phyloP scores from a whole-genome alignment of 148 eudicot species.

The Rhododendron ferrugineum region DNA sequence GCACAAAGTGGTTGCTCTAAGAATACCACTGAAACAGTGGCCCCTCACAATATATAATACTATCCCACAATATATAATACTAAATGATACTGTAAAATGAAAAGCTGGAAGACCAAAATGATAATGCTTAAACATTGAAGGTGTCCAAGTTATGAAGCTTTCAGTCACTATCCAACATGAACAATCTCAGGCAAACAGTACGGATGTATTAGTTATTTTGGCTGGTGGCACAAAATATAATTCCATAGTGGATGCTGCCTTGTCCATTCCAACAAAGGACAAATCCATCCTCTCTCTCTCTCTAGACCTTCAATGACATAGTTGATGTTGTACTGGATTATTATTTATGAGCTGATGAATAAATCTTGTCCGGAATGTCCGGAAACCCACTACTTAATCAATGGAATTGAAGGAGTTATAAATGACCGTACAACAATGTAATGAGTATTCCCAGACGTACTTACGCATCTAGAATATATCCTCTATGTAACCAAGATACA shows the following conservation, averaged over 20 bases:
- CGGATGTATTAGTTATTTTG: not conserved
- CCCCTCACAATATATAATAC: too few relatives aligned
- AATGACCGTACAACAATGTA: not conserved
- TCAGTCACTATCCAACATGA: not conserved
- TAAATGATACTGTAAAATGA: not conserved
- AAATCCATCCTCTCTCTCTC: not conserved
- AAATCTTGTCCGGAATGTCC: not conserved
- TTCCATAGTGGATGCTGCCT: not conserved
- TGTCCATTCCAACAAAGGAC: not conserved
- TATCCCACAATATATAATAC: not conserved
- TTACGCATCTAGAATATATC: not conserved
- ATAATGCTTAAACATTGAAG: not conserved
- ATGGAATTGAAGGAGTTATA: not conserved
- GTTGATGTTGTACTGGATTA: not conserved
- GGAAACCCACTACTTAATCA: not conserved
- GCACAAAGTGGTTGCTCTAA: too few relatives aligned
- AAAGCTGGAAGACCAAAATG: not conserved
- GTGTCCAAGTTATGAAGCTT: not conserved
- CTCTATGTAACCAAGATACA: not conserved
- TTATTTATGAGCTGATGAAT: not conserved
- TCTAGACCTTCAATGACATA: not conserved
- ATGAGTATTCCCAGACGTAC: not conserved
- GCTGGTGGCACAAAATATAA: not conserved
- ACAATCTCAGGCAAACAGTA: not conserved
- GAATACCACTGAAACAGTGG: too few relatives aligned